Percentiles rank a stretch among this genome's conserved stretches.
phyloP scores from a whole-genome alignment of 352 stramenopile species.

The Phytophthora multivora region DNA sequence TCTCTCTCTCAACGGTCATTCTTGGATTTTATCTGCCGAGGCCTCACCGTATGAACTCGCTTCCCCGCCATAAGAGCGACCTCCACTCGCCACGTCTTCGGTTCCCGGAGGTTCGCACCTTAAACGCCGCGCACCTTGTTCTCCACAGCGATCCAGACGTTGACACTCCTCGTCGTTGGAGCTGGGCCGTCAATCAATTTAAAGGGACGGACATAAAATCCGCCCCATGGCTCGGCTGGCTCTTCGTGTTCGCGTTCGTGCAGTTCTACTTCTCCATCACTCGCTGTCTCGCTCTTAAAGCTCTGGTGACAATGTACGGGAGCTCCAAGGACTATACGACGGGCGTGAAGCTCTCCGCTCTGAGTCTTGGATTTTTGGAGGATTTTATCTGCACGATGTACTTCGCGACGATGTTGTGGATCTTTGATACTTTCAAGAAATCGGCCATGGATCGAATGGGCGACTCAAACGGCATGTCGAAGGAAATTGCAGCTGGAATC shows the following conservation, averaged over 20 bases:
- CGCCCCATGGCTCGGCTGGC: slow-evolving; percentile 18
- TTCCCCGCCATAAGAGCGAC: background rate
- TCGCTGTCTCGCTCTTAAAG: slow-evolving; percentile 20
- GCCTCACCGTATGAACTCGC: background rate
- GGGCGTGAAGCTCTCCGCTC: slow-evolving; percentile 11
- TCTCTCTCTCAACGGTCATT: slow-evolving; percentile 3
- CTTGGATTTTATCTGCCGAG: background rate
- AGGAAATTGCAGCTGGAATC: background rate
- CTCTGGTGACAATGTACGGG: slow-evolving; percentile 25
- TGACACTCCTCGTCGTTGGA: background rate
- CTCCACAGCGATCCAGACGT: background rate
- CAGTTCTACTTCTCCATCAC: slow-evolving; percentile 26
- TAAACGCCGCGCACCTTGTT: background rate
- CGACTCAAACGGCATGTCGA: background rate
- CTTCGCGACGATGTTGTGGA: slow-evolving; percentile 25
- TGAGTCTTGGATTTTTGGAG: slow-evolving; percentile 30
- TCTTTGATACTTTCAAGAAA: slow-evolving; percentile 13
- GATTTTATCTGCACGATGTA: slow-evolving; percentile 40
- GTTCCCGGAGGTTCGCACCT: slow-evolving; percentile 1
- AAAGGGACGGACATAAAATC: background rate
- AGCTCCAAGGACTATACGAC: slow-evolving; percentile 10
- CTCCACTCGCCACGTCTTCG: slow-evolving; percentile 1
- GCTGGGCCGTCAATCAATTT: background rate
- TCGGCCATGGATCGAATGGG: background rate
- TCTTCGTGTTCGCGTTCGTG: slow-evolving; percentile 20